Evolutionary conservation across 495 filamentous ascomycete species (phyloP).

Genomic region (Xylaria scruposa): DNA sequence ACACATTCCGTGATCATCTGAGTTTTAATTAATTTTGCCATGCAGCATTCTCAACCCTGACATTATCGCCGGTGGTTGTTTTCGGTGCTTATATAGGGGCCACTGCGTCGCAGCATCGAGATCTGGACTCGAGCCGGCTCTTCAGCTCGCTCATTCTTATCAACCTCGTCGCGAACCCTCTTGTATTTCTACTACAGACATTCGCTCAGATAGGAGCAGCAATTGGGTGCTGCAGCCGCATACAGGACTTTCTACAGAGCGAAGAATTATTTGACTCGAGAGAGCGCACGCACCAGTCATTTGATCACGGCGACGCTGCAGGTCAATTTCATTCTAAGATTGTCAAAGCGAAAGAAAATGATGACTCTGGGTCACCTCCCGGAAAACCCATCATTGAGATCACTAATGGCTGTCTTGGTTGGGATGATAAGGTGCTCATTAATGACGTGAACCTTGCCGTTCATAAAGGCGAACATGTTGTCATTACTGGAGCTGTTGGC

Average conservation of each 20-base stretch:
- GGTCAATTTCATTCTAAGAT: neutral
- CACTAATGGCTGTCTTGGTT: neutral
- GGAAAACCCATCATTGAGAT: neutral
- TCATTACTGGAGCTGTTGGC: conserved; percentile 36
- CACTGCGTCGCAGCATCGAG: conserved; percentile 10
- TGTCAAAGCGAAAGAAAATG: neutral
- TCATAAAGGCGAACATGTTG: conserved; percentile 15
- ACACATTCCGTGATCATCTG: neutral
- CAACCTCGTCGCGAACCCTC: conserved; percentile 39
- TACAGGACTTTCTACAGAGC: conserved; percentile 34
- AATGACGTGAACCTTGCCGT: conserved; percentile 23
- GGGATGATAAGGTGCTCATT: conserved; percentile 12
- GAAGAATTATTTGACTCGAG: conserved; percentile 21
- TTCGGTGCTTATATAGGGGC: conserved; percentile 25
- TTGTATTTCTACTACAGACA: conserved; percentile 38
- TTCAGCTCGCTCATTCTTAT: conserved; percentile 48
- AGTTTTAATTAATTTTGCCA: neutral
- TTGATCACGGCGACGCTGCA: neutral
- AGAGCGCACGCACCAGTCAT: neutral
- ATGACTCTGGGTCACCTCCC: neutral
- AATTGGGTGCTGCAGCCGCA: conserved; percentile 38
- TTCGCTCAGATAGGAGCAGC: conserved; percentile 33
- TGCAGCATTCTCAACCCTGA: conserved; percentile 16
- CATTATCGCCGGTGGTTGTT: conserved; percentile 15
- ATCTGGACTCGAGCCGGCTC: conserved; percentile 29